Percentiles rank a stretch among this genome's conserved stretches.
Conservation (phyloP, 1,284 basidiomycete genomes). For the Tilletia setariae region DNA sequence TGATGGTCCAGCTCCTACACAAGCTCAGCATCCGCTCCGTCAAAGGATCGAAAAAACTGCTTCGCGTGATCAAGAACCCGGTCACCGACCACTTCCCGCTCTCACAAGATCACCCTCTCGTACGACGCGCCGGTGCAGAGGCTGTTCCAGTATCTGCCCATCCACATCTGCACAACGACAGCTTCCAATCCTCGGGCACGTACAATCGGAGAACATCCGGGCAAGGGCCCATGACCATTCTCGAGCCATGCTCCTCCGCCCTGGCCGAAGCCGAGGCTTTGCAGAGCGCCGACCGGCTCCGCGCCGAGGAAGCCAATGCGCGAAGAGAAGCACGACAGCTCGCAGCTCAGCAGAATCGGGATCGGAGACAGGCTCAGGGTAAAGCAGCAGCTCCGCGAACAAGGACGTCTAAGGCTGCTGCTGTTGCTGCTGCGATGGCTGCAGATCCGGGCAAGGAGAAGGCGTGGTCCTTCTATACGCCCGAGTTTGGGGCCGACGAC, state of each 20-base stretch:
- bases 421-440: background rate
- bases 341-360: background rate
- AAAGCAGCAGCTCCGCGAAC: background rate
- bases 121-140: slow-evolving; percentile 77
- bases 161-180: slow-evolving; percentile 26
- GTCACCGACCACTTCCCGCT: slow-evolving; percentile 90
- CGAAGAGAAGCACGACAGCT: background rate
- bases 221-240: background rate
- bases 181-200: too few relatives aligned
- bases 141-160: slow-evolving; percentile 76
- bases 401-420: background rate
- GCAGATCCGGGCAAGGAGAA: background rate
- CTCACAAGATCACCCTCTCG: slow-evolving; percentile 85
- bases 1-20: slow-evolving; percentile 97
- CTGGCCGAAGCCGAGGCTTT: slow-evolving; percentile 11
- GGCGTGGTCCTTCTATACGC: background rate
- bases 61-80: slow-evolving; percentile 98
- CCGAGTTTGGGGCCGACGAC: background rate
- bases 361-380: background rate
- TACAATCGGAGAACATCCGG: background rate
- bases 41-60: slow-evolving; percentile 90
- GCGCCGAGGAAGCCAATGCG: background rate
- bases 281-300: background rate
- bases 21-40: slow-evolving; percentile 91
- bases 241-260: background rate